Evolutionary conservation across 768 basidiomycete genomes (phyloP), one percentile per base, ranked within the genome.

Genomic region (Hericium rajendrae): DNA sequence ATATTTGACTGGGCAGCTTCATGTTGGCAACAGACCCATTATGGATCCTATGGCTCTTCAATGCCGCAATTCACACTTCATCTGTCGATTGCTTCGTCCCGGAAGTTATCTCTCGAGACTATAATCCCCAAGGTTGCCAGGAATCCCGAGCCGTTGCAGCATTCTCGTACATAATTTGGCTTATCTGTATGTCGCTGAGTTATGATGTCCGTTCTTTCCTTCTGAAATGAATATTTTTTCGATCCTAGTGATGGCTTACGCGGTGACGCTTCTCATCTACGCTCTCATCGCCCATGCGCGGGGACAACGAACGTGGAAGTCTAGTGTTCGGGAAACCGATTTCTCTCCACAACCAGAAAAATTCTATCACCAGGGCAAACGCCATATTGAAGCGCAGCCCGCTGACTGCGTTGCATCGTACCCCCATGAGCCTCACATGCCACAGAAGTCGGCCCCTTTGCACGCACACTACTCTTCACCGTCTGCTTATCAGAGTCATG

Each of bases 21-120:
- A n/a, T 11, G 8, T n/a, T 4, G 22, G 38, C 54, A 50, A 15
- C 55, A 72, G 73, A 56, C 24, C 5, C 70, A 49, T 66, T 78
- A 20, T 71, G 68, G 64, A 54, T 75, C 41, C 62, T 77, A 32
- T 78, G 72, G 76, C 67, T 77, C 24, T 69, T 73, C 16, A 62
- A 67, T 24, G 76, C 62, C 3, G 70, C 65, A 3, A 60, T 68
- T 39, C 55, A 72, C 2, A 66, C 65, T 13, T 56, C 43, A 18
- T 22, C 40, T 43, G 10, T 28, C 18, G 16, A 11, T 26, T 16
- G 20, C 13, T 54, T 46, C 20, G 11, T 4, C 12, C 8, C 9
- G 15, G 16, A 13, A 26, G 22, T 24, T 11, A 22, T 20, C 13
- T 41, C 24, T 51, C 4, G 59, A 61, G 48, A 20, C 38, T 56